Conservation (phyloP, 2,329 filamentous ascomycete species). For the Hypoxylon sp. region DNA sequence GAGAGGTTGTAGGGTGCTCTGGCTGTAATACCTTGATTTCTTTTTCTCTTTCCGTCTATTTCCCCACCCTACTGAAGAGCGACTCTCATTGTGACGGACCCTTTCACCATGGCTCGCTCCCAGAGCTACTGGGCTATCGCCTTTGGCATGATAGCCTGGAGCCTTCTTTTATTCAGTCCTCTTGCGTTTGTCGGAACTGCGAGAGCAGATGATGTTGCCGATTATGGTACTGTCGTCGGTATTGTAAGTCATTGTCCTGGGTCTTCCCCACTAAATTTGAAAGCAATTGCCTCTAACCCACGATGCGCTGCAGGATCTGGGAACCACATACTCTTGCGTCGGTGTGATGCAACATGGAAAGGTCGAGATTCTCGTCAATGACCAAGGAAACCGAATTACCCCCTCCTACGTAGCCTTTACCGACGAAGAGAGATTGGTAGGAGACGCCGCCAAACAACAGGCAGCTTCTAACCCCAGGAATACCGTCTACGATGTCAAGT, state of each 20-base stretch:
- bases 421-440: conserved; percentile 95
- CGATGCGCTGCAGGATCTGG: conserved; percentile 72
- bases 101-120: conserved; percentile 67
- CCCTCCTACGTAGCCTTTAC: conserved; percentile 97
- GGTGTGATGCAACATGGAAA: conserved; percentile 97
- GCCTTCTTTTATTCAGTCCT: conserved; percentile 89
- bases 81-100: conserved; percentile 34
- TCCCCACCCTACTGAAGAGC: conserved; percentile 15
- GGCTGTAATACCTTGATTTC: conserved; percentile 42
- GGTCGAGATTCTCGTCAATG: conserved; percentile 95
- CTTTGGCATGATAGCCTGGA: conserved; percentile 93
- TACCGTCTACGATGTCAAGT: conserved; percentile 89
- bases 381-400: conserved; percentile 96
- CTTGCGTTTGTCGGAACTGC: conserved; percentile 87
- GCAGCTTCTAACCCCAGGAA: conserved; percentile 82
- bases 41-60: conserved; percentile 32
- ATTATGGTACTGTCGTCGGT: conserved; percentile 91
- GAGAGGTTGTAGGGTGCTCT: conserved; percentile 44
- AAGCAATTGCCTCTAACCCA: conserved; percentile 42
- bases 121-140: conserved; percentile 79
- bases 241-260: conserved; percentile 71
- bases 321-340: conserved; percentile 90
- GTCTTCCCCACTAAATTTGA: conserved; percentile 22
- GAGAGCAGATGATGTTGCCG: conserved; percentile 79
- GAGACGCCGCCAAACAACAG: conserved; percentile 98